phyloP scores from a whole-genome alignment of 352 stramenopile genomes.

The Phytophthora multivora region DNA sequence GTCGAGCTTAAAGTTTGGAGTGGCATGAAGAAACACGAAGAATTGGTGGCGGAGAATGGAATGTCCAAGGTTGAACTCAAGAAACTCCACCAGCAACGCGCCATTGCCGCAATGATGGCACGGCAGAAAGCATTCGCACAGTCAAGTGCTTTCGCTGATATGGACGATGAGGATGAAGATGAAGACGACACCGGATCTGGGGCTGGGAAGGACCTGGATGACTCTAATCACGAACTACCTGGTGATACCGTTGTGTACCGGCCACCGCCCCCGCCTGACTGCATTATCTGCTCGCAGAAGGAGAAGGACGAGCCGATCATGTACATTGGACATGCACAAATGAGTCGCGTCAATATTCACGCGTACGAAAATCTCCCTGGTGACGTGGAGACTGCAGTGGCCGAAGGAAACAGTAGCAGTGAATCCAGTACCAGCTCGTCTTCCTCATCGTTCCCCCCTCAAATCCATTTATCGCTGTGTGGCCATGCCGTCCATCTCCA shows the following conservation, averaged over 20 bases:
- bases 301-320: slow-evolving; percentile 85
- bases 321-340: slow-evolving; percentile 86
- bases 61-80: slow-evolving; percentile 76
- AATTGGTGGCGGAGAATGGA: slow-evolving; percentile 51
- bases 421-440: slow-evolving; percentile 11
- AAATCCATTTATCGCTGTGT: slow-evolving; percentile 83
- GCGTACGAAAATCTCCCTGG: slow-evolving; percentile 49
- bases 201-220: slow-evolving; percentile 25
- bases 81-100: slow-evolving; percentile 81
- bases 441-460: slow-evolving; percentile 53
- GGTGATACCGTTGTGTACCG: slow-evolving; percentile 63
- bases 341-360: slow-evolving; percentile 64
- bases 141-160: slow-evolving; percentile 67
- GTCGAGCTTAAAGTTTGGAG: slow-evolving; percentile 69
- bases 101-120: slow-evolving; percentile 86
- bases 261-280: slow-evolving; percentile 69
- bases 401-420: slow-evolving; percentile 15
- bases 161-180: slow-evolving; percentile 72
- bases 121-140: slow-evolving; percentile 79
- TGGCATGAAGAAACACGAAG: slow-evolving; percentile 66
- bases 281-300: slow-evolving; percentile 87
- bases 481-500: slow-evolving; percentile 90
- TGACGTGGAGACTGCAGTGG: slow-evolving; percentile 30
- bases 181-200: slow-evolving; percentile 40
- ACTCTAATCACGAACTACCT: slow-evolving; percentile 21